A percentile compares a stretch with the other conserved stretches of the same genome.
Conservation (phyloP, 75 land plant species). For the Selaginella moellendorffii region DNA sequence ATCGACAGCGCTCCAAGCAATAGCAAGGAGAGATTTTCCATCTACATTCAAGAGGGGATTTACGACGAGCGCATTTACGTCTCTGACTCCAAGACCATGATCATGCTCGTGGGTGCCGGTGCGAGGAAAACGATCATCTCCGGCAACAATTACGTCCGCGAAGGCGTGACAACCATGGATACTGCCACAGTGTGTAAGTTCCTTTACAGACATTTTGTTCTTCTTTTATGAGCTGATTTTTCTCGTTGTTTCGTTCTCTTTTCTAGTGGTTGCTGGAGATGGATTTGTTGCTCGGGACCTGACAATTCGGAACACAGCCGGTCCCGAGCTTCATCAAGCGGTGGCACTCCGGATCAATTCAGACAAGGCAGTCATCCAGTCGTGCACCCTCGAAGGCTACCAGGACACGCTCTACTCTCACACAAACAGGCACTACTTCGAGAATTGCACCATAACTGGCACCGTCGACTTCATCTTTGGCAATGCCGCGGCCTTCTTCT, state of each 20-base stretch:
- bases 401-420: slow-evolving; percentile 9
- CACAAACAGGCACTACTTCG: background rate
- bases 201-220: no score
- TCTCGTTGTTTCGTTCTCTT: background rate
- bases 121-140: background rate
- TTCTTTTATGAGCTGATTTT: no score
- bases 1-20: slow-evolving; percentile 1
- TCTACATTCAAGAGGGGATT: background rate
- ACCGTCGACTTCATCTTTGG: slow-evolving; percentile 7
- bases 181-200: slow-evolving; percentile 6
- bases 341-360: slow-evolving; percentile 12
- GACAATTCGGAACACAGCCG: slow-evolving; percentile 14
- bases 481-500: slow-evolving; percentile 6
- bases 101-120: slow-evolving; percentile 1
- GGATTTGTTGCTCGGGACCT: slow-evolving; percentile 11
- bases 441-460: background rate
- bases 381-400: slow-evolving; percentile 14
- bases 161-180: slow-evolving; percentile 4
- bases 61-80: background rate
- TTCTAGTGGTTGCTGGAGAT: slow-evolving; percentile 7
- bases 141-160: slow-evolving; percentile 3
- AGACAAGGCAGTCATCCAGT: slow-evolving; percentile 8
- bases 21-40: background rate
- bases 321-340: slow-evolving; percentile 12
- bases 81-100: background rate